These are phyloP conservation scores for Hypericum androsaemum DNA, from an alignment of 345 rosid species.

Conservation along the genomic window DNA sequence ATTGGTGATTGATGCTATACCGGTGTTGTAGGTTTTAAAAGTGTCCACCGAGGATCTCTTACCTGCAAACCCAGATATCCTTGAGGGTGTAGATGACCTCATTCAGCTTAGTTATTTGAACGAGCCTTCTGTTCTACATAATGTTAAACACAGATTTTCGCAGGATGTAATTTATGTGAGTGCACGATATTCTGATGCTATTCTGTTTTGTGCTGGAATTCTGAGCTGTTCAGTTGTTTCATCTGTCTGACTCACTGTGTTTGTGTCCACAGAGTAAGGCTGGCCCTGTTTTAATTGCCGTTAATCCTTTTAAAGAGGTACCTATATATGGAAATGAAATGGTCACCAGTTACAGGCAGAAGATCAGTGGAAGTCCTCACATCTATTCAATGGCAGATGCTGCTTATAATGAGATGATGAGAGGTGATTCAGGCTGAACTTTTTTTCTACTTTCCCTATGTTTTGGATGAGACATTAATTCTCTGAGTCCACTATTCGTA, in stretches of 20 bases:
- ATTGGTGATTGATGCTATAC: constrained; percentile 5
- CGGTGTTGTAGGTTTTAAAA: constrained; percentile 48
- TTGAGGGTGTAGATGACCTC: constrained; percentile 83
- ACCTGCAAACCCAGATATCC: constrained; percentile 90
- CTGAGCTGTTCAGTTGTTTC: background rate
- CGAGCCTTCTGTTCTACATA: constrained; percentile 88
- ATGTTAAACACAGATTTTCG: constrained; percentile 65
- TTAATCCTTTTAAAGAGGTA: constrained; percentile 77
- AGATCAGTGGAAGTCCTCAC: constrained; percentile 56
- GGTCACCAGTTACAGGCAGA: constrained; percentile 51
- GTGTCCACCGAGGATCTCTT: constrained; percentile 64
- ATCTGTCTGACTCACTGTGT: constrained; percentile 11
- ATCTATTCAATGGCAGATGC: constrained; percentile 71
- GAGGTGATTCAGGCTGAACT: constrained; percentile 40
- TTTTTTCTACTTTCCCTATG: background rate
- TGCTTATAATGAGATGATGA: constrained; percentile 89
- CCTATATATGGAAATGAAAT: constrained; percentile 53
- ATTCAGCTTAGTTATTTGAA: constrained; percentile 88
- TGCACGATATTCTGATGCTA: background rate
- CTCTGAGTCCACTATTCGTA: background rate
- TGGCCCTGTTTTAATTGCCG: constrained; percentile 77
- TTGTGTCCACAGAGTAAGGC: constrained; percentile 67
- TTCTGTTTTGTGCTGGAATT: too few species aligned
- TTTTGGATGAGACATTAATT: background rate
- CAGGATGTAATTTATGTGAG: constrained; percentile 81